Percentiles rank a stretch among this genome's conserved stretches.
These are phyloP conservation scores for Lodderomyces orthopsilosis DNA, from an alignment of 1,139 yeast genomes.

Conservation along the genomic window DNA sequence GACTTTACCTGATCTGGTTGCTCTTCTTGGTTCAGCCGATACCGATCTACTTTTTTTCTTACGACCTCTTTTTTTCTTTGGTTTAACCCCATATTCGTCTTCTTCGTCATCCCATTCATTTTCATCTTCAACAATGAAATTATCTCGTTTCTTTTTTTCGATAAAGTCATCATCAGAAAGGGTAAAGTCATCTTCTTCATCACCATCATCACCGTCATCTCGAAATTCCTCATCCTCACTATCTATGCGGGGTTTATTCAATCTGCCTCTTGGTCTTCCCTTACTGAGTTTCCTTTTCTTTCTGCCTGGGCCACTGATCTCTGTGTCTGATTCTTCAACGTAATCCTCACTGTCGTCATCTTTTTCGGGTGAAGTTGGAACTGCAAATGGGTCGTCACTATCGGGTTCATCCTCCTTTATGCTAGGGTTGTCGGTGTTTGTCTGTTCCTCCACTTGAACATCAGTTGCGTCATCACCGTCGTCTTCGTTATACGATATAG, in stretches of 20 bases:
- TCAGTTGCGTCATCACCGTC: background rate
- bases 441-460: conserved; percentile 1
- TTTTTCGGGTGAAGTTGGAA: conserved; percentile 6
- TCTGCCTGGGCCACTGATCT: conserved; percentile 24
- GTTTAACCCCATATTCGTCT: conserved; percentile 22
- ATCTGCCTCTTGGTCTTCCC: conserved; percentile 5
- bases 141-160: conserved; percentile 17
- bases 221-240: conserved; percentile 19
- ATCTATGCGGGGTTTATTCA: conserved; percentile 13
- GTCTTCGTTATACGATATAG: conserved; percentile 14
- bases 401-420: background rate
- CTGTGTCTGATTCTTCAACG: conserved; percentile 28
- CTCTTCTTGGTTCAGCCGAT: conserved; percentile 21
- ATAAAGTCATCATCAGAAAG: conserved; percentile 33
- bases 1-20: conserved; percentile 12
- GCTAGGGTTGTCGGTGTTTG: background rate
- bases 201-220: conserved; percentile 19
- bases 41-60: conserved; percentile 25
- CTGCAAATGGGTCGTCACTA: conserved; percentile 2
- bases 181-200: conserved; percentile 29
- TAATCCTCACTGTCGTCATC: conserved; percentile 13
- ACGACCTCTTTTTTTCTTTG: conserved; percentile 15
- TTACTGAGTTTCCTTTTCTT: conserved; percentile 15
- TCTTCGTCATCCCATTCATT: conserved; percentile 23
- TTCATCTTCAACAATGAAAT: conserved; percentile 37